Conservation (phyloP, 331 rosid genomes). For the Pyracantha coccinea region DNA sequence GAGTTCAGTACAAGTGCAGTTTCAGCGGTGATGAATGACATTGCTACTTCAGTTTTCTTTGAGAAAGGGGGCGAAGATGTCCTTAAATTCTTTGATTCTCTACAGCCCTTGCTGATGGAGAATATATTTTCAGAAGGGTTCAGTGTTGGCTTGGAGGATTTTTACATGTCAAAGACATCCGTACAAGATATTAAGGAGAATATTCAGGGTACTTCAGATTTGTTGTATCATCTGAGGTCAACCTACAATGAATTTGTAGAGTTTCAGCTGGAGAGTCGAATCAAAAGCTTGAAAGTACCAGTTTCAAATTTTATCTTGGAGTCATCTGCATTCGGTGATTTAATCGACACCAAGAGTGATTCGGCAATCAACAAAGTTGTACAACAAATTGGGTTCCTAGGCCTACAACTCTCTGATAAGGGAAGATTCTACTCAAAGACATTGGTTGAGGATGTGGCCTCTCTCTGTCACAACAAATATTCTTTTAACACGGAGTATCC, state of each 20-base stretch:
- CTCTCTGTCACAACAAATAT: conserved; percentile 47
- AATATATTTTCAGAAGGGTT: conserved; percentile 69
- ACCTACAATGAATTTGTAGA: conserved; percentile 59
- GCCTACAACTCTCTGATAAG: conserved; percentile 67
- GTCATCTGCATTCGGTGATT: conserved; percentile 58
- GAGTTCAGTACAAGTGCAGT: conserved; percentile 44
- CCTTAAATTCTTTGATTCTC: conserved; percentile 47
- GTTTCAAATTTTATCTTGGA: conserved; percentile 45
- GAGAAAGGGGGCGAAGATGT: conserved; percentile 79
- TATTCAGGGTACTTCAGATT: conserved; percentile 40
- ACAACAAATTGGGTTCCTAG: conserved; percentile 89
- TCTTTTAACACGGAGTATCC: conserved; percentile 55
- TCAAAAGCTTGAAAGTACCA: conserved; percentile 41
- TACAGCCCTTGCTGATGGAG: conserved; percentile 92
- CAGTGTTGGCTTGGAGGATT: conserved; percentile 81
- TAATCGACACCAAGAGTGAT: conserved; percentile 74
- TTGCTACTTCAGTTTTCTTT: conserved; percentile 71
- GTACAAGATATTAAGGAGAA: conserved; percentile 28
- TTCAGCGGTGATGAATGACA: conserved; percentile 56
- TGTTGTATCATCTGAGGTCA: conserved; percentile 57
- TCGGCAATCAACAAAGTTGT: conserved; percentile 60
- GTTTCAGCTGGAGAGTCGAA: conserved; percentile 57
- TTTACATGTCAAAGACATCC: conserved; percentile 42
- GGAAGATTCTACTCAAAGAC: conserved; percentile 78
- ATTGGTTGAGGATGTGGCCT: conserved; percentile 77